Percentiles rank a stretch among this genome's conserved stretches.
phyloP scores from a whole-genome alignment of 768 basidiomycete genomes.

The Kwoniella shandongensis region DNA sequence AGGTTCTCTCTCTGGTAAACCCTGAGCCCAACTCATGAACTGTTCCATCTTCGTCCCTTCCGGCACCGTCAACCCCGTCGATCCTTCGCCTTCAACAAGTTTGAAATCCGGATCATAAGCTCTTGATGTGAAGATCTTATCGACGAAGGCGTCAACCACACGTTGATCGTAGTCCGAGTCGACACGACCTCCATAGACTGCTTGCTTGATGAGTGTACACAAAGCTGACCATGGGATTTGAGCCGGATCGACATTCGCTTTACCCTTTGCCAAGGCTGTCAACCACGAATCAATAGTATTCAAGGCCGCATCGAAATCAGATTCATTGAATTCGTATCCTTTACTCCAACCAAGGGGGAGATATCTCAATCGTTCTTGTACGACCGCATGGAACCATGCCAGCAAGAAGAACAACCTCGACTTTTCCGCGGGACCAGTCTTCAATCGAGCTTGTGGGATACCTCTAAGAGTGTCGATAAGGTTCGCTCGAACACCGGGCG shows the following conservation, averaged over 20 bases:
- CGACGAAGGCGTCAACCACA: conserved; percentile 90
- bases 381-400: conserved; percentile 98
- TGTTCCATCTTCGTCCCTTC: conserved; percentile 91
- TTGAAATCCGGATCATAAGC: conserved; percentile 94
- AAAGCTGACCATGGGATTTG: conserved; percentile 93
- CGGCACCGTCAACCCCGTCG: conserved; percentile 63
- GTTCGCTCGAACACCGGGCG: conserved; percentile 95
- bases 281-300: conserved; percentile 92
- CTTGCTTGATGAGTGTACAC: conserved; percentile 89
- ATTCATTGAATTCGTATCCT: conserved; percentile 97
- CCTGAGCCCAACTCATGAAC: conserved; percentile 85
- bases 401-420: conserved; percentile 89
- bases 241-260: conserved; percentile 86
- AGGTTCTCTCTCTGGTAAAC: conserved; percentile 86
- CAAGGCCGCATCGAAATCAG: conserved; percentile 91
- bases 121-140: conserved; percentile 76
- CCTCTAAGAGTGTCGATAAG: conserved; percentile 80
- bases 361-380: conserved; percentile 94
- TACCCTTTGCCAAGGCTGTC: conserved; percentile 72
- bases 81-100: conserved; percentile 63
- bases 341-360: conserved; percentile 96
- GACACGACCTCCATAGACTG: conserved; percentile 89
- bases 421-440: conserved; percentile 89
- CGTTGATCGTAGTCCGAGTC: conserved; percentile 95
- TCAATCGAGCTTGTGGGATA: conserved; percentile 67